These are phyloP conservation scores for Fagus sylvatica DNA, from an alignment of 306 rosid species.

Conservation along the genomic window DNA sequence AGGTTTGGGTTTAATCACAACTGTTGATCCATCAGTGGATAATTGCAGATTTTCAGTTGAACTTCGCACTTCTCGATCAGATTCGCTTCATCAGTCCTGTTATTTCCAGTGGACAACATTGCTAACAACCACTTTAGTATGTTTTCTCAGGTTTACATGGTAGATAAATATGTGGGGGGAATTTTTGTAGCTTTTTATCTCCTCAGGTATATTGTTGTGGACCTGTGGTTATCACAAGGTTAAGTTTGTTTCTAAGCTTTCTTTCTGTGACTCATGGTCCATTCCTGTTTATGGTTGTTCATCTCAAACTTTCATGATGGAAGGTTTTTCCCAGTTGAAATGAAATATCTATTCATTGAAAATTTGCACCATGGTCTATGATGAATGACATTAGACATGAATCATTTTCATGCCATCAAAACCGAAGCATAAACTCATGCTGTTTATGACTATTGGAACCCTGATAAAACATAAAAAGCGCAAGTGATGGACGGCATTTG, in stretches of 20 bases:
- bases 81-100: constrained; percentile 17
- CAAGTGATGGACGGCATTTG: neutral
- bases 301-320: neutral
- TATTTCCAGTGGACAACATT: constrained; percentile 30
- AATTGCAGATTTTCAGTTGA: constrained; percentile 77
- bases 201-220: constrained; percentile 20
- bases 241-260: constrained; percentile 4
- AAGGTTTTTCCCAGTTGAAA: neutral
- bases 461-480: neutral
- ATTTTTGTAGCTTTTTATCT: constrained; percentile 31
- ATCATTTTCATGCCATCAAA: neutral
- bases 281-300: neutral
- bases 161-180: constrained; percentile 12
- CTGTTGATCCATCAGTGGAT: constrained; percentile 73
- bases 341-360: neutral
- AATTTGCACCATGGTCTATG: neutral
- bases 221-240: constrained; percentile 27
- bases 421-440: neutral
- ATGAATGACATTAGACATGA: neutral
- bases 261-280: neutral
- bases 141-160: constrained; percentile 30
- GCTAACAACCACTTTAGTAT: constrained; percentile 38
- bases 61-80: constrained; percentile 54
- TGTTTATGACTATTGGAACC: neutral
- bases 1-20: constrained; percentile 82